phyloP scores from a whole-genome alignment of 176 grass and related monocot genomes.

The Lolium multiflorum region DNA sequence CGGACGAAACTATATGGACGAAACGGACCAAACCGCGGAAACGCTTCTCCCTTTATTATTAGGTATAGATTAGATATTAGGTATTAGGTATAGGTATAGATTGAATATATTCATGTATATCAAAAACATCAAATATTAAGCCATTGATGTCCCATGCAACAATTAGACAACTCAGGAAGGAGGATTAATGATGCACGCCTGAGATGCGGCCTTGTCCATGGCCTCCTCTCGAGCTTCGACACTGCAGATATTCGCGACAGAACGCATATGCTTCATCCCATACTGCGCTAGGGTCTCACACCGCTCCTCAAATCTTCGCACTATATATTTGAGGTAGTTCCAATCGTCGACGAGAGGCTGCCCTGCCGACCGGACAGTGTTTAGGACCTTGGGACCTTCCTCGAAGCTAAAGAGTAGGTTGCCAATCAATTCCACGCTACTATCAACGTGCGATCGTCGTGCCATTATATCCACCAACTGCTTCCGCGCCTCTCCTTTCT shows the following conservation, averaged over 20 bases:
- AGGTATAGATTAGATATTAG: too few species aligned
- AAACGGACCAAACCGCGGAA: too few species aligned
- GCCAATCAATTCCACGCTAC: conserved; percentile 67
- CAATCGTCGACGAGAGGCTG: conserved; percentile 77
- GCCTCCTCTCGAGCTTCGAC: conserved; percentile 46
- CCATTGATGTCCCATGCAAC: neutral
- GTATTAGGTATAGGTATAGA: neutral
- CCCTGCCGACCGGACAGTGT: conserved; percentile 53
- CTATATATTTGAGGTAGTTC: conserved; percentile 73
- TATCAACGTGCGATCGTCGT: conserved; percentile 69
- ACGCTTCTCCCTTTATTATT: too few species aligned
- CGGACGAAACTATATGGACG: too few species aligned
- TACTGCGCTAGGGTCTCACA: conserved; percentile 76
- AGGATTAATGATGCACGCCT: conserved; percentile 47
- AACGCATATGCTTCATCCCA: conserved; percentile 89
- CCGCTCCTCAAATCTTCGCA: conserved; percentile 56
- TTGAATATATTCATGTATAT: neutral
- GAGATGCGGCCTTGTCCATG: conserved; percentile 58
- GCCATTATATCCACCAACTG: conserved; percentile 49
- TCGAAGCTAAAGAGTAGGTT: conserved; percentile 63
- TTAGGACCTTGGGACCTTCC: conserved; percentile 35
- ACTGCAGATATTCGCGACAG: conserved; percentile 84
- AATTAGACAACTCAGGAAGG: neutral
- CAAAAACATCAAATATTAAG: neutral
- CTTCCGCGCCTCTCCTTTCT: too few species aligned